A percentile compares a stretch with the other conserved stretches of the same genome.
These are phyloP conservation scores for Bullera alba DNA, from an alignment of 768 basidiomycete species.

Conservation along the genomic window DNA sequence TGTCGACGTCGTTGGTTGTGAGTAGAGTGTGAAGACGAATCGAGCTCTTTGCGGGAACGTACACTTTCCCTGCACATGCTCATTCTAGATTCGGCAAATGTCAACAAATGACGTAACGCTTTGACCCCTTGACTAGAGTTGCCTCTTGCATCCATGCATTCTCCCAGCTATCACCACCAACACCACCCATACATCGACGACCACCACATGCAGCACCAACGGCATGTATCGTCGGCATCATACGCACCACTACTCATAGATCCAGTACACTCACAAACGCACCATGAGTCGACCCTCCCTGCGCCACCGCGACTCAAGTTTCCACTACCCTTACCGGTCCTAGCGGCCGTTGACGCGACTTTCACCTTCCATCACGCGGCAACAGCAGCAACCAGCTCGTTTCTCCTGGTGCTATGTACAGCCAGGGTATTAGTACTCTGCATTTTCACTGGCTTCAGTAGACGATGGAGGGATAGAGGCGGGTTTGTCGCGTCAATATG, in stretches of 20 bases:
- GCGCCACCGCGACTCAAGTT: background rate
- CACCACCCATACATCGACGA: background rate
- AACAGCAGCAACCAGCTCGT: background rate
- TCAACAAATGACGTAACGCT: too few relatives aligned
- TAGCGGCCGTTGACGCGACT: background rate
- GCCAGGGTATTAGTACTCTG: slow-evolving; percentile 1
- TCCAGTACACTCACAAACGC: background rate
- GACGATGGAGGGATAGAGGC: slow-evolving; percentile 25
- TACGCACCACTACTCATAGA: background rate
- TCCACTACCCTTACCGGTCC: background rate
- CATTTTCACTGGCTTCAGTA: slow-evolving; percentile 9
- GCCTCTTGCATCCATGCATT: too few relatives aligned
- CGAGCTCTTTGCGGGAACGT: too few relatives aligned
- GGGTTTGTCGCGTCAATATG: slow-evolving; percentile 13
- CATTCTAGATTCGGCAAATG: too few relatives aligned
- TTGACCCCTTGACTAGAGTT: too few relatives aligned
- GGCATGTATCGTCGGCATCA: background rate
- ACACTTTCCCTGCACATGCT: too few relatives aligned
- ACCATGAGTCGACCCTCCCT: too few relatives aligned
- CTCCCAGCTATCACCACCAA: too few relatives aligned
- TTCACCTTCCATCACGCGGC: background rate
- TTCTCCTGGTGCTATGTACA: background rate
- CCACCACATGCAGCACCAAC: background rate
- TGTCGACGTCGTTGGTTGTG: too few relatives aligned
- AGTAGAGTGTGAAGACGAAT: too few relatives aligned